These are phyloP conservation scores for Xanthoconium stramineum DNA, from an alignment of 768 basidiomycete genomes.

Conservation along the genomic window DNA sequence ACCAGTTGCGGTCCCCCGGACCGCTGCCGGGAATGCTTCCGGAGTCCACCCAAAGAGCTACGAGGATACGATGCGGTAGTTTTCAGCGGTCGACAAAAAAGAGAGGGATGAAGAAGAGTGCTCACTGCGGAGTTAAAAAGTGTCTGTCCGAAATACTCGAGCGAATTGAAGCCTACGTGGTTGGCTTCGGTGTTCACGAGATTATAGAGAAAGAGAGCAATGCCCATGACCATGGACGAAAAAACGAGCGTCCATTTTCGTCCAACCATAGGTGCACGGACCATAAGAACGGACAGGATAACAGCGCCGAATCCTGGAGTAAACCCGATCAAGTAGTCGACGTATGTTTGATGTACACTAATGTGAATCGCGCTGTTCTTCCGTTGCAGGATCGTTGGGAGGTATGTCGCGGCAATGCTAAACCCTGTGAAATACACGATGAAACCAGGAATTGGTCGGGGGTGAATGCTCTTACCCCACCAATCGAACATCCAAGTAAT, in stretches of 20 bases:
- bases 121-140: conserved; percentile 11
- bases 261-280: conserved; percentile 13
- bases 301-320: conserved; percentile 4
- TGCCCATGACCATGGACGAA: conserved; percentile 6
- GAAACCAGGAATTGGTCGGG: background rate
- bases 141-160: conserved; percentile 9
- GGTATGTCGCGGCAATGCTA: background rate
- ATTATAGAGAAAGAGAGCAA: conserved; percentile 9
- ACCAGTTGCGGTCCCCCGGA: conserved; percentile 14
- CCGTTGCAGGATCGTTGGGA: conserved; percentile 12
- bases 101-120: background rate
- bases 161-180: conserved; percentile 6
- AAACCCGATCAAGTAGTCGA: conserved; percentile 12
- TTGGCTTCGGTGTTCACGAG: conserved; percentile 11
- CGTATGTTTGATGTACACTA: conserved; percentile 4
- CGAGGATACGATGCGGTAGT: background rate
- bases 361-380: conserved; percentile 10
- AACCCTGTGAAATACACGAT: background rate
- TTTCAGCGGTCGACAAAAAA: background rate
- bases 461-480: conserved; percentile 4
- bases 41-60: conserved; percentile 18
- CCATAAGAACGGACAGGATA: conserved; percentile 6
- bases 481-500: conserved; percentile 12
- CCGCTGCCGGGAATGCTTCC: conserved; percentile 13
- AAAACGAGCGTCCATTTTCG: conserved; percentile 17